Evolutionary conservation across 306 rosid genomes (phyloP), one percentile per base, ranked within the genome.

Genomic region (Mimosa bimucronata): DNA sequence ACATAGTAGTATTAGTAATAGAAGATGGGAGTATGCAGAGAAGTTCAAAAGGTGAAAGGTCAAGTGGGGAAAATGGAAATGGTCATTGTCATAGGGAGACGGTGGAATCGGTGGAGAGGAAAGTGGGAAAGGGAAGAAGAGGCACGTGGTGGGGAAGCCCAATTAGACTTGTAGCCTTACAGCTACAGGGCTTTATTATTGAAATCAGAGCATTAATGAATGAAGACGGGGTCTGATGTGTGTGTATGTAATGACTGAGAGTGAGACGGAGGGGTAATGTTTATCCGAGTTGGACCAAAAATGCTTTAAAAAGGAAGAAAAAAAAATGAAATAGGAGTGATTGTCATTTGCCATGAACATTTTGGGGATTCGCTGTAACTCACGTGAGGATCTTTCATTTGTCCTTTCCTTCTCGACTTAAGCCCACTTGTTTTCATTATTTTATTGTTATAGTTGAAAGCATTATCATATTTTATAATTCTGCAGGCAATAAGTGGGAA

Each of bases 81-180:
- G 40, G 40, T 61, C n/a, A 13, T 26, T 60, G 31, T 60, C 37
- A 5, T 12, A 0, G 12, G 23, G 21, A 64, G 69, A 28, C 5
- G 4, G 71, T 29, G 71, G 45, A 19, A 66, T 13, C 8, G 71
- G 71, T 66, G 15, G 31, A 21, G 52, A 1, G 37, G 30, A 40
- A 40, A 23, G 74, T 69, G 53, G 53, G 53, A 41, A 67, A 68
- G 34, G 16, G 7, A 8, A 12, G 34, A 6, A n/a, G 31, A 41
- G 74, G 55, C 53, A 69, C 55, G 74, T 69, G 74, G 73, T 67
- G 73, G 74, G 74, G 74, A 5, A 12, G 73, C 6, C 55, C 37
- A 69, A 2, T 9, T 23, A 2, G 74, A 19, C 18, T 44, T 13
- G 31, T 14, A 40, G 73, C 7, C 16, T 21, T 34, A 34, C 38